phyloP scores from a whole-genome alignment of 1,139 yeast species.

The Candida sp. region DNA sequence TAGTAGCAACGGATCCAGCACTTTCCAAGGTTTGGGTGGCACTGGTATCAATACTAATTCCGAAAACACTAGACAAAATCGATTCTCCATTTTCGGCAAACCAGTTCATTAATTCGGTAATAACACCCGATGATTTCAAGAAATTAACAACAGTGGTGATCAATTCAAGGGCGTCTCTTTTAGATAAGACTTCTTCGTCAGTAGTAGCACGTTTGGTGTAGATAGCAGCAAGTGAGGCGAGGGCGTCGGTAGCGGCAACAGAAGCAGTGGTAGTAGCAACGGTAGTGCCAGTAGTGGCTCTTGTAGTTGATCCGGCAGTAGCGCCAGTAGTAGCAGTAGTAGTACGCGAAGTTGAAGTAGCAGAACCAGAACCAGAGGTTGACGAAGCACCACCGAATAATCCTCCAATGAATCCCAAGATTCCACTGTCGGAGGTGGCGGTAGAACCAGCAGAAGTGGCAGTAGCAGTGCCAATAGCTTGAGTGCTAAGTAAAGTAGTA shows the following conservation, averaged over 20 bases:
- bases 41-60: neutral
- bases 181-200: slow-evolving; percentile 21
- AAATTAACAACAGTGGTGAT: slow-evolving; percentile 25
- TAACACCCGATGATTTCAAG: slow-evolving; percentile 35
- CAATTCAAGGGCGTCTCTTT: slow-evolving; percentile 35
- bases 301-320: neutral
- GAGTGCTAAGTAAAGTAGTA: neutral
- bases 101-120: slow-evolving; percentile 28
- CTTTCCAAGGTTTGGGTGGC: neutral
- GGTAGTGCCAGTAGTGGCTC: neutral
- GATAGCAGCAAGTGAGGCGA: slow-evolving; percentile 10
- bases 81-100: slow-evolving; percentile 26
- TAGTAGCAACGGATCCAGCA: neutral
- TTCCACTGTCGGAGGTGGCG: neutral
- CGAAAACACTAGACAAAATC: neutral
- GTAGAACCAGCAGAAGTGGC: neutral
- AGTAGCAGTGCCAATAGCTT: neutral
- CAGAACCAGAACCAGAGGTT: neutral
- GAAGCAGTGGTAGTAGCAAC: neutral
- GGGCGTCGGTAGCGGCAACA: neutral
- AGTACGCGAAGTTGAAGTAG: neutral
- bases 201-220: slow-evolving; percentile 18
- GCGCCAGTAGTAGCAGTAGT: neutral
- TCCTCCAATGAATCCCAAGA: neutral
- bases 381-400: neutral